These are phyloP conservation scores for Magnaporthales sp. DNA, from an alignment of 2,329 filamentous ascomycete species.

Conservation along the genomic window DNA sequence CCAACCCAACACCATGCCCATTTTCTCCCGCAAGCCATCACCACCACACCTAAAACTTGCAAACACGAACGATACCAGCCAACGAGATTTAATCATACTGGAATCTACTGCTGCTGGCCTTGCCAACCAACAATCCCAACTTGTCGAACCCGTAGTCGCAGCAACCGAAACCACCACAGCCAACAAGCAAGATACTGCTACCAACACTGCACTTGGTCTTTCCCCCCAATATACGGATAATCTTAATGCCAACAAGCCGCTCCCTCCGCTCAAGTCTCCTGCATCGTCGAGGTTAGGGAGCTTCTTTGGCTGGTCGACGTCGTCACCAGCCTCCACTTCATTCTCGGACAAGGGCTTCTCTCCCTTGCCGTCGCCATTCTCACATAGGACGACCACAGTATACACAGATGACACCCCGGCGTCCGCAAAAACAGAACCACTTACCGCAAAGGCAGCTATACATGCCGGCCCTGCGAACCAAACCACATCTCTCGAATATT, in stretches of 20 bases:
- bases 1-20: constrained; percentile 33
- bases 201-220: background rate
- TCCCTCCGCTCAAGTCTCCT: constrained; percentile 41
- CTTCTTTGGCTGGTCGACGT: constrained; percentile 45
- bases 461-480: constrained; percentile 31
- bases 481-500: constrained; percentile 35
- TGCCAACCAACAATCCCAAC: background rate
- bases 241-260: constrained; percentile 39
- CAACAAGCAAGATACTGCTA: constrained; percentile 16
- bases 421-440: constrained; percentile 21
- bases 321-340: constrained; percentile 38
- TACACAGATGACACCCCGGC: constrained; percentile 32
- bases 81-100: background rate
- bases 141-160: constrained; percentile 1
- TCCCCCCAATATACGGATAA: background rate
- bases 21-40: constrained; percentile 38
- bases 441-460: constrained; percentile 3
- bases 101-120: constrained; percentile 8
- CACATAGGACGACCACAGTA: constrained; percentile 27
- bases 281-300: constrained; percentile 38
- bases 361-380: constrained; percentile 42
- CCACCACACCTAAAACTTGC: constrained; percentile 45
- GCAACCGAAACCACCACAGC: constrained; percentile 10
- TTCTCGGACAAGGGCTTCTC: constrained; percentile 38
- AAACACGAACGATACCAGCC: constrained; percentile 23